These are phyloP conservation scores for Talaromyces funiculosus DNA, from an alignment of 2,329 filamentous ascomycete species.

Conservation along the genomic window DNA sequence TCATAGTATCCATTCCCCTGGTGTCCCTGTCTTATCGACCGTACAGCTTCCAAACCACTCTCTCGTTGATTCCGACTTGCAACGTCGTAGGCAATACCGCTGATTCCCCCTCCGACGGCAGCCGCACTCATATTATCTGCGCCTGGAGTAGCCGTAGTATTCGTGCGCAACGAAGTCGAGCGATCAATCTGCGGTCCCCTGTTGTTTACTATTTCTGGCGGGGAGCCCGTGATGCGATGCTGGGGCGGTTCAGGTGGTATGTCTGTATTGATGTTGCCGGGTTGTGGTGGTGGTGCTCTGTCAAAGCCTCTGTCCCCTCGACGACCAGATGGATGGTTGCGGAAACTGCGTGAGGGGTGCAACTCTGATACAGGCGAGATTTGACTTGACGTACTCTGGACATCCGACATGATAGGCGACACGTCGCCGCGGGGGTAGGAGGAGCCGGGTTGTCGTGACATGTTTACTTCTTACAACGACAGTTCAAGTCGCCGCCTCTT, in stretches of 20 bases:
- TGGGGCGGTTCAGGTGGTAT: slow-evolving; percentile 17
- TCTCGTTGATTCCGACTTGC: slow-evolving; percentile 60
- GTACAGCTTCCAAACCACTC: slow-evolving; percentile 59
- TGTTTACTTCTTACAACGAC: not conserved
- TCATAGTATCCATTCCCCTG: slow-evolving; percentile 6
- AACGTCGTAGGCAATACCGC: slow-evolving; percentile 61
- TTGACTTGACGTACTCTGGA: slow-evolving; percentile 7
- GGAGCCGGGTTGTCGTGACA: slow-evolving; percentile 7
- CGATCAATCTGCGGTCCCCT: slow-evolving; percentile 18
- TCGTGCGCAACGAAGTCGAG: slow-evolving; percentile 28
- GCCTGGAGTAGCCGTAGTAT: slow-evolving; percentile 51
- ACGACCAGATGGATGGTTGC: slow-evolving; percentile 18
- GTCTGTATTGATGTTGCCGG: slow-evolving; percentile 8
- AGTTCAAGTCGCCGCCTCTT: not conserved
- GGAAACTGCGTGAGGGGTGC: slow-evolving; percentile 1
- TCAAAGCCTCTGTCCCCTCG: slow-evolving; percentile 17
- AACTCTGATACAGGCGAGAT: slow-evolving; percentile 10
- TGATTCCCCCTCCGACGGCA: slow-evolving; percentile 59
- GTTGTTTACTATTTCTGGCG: not conserved
- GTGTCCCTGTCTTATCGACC: slow-evolving; percentile 31
- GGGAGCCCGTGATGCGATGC: slow-evolving; percentile 10
- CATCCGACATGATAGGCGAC: slow-evolving; percentile 9
- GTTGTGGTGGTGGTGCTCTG: slow-evolving; percentile 14
- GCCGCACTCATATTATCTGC: slow-evolving; percentile 62
- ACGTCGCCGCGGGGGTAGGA: slow-evolving; percentile 6